Percentiles rank a stretch among this genome's conserved stretches.
Conservation (phyloP, 371 early-diverging fungal species). For the Basidiobolus meristosporus region DNA sequence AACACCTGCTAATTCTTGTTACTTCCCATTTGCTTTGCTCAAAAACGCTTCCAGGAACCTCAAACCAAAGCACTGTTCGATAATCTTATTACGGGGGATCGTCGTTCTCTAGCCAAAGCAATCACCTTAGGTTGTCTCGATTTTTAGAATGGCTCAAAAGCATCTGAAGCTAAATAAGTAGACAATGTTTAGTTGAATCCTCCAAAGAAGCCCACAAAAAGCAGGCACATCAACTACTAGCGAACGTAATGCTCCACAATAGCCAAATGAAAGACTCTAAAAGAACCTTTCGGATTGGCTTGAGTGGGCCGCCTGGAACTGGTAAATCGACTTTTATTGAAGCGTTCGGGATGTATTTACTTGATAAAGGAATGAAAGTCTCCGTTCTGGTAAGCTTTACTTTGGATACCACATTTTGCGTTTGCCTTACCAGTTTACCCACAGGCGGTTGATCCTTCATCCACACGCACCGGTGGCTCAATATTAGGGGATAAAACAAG, state of each 20-base stretch:
- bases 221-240: constrained; percentile 27
- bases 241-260: constrained; percentile 12
- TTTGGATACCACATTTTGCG: neutral
- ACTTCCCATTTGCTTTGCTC: no score
- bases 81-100: constrained; percentile 11
- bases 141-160: neutral
- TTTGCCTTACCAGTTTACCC: neutral
- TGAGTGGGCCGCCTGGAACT: constrained; percentile 61
- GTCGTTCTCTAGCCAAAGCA: constrained; percentile 26
- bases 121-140: constrained; percentile 31
- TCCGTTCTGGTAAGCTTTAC: constrained; percentile 35
- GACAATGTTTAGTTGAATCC: constrained; percentile 28
- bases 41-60: no score
- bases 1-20: no score
- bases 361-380: constrained; percentile 34
- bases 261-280: constrained; percentile 2
- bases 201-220: constrained; percentile 24
- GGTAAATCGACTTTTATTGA: constrained; percentile 72
- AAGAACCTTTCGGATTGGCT: constrained; percentile 39
- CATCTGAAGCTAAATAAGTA: neutral
- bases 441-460: constrained; percentile 65
- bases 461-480: constrained; percentile 52
- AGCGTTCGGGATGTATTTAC: constrained; percentile 43
- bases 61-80: constrained; percentile 7
- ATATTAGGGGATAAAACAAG: constrained; percentile 70